Percentiles rank a stretch among this genome's conserved stretches.
These are phyloP conservation scores for Cyclotella choctawhatcheeana DNA, from an alignment of 108 stramenopile genomes.

Conservation along the genomic window DNA sequence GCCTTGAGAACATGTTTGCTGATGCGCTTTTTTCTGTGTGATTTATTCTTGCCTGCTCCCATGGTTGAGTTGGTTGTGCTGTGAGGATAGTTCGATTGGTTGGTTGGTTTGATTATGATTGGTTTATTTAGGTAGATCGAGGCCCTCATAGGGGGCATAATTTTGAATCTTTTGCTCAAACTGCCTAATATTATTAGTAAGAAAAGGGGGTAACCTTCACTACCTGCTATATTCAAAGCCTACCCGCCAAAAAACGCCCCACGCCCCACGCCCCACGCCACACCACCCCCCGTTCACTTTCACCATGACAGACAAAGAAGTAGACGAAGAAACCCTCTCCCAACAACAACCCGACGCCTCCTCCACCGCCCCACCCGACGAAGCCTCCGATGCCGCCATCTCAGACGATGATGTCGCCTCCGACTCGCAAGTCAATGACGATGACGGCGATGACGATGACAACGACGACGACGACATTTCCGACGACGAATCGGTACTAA, in stretches of 20 bases:
- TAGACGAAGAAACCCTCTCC: neutral
- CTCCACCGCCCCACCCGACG: neutral
- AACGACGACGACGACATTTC: slow-evolving; percentile 46
- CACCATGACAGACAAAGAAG: neutral
- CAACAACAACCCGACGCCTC: neutral
- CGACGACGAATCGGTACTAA: slow-evolving; percentile 35
- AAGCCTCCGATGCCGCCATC: neutral
- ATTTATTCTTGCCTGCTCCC: slow-evolving; percentile 53
- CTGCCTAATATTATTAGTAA: too few relatives aligned
- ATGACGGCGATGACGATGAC: slow-evolving; percentile 54
- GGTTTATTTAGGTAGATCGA: too few relatives aligned
- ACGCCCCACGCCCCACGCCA: neutral
- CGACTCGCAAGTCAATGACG: slow-evolving; percentile 15
- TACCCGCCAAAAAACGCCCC: too few relatives aligned
- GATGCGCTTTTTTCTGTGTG: slow-evolving; percentile 68
- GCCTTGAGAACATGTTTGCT: slow-evolving; percentile 79
- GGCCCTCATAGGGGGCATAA: too few relatives aligned
- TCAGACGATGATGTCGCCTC: neutral
- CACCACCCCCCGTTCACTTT: neutral
- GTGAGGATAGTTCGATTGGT: too few relatives aligned
- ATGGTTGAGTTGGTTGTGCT: too few relatives aligned
- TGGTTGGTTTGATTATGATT: too few relatives aligned
- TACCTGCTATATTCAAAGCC: too few relatives aligned
- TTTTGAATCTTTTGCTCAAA: too few relatives aligned
- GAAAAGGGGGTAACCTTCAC: too few relatives aligned